Percentiles rank a stretch among this genome's conserved stretches.
phyloP scores from a whole-genome alignment of 2,329 filamentous ascomycete genomes.

The Ascochyta lentis region DNA sequence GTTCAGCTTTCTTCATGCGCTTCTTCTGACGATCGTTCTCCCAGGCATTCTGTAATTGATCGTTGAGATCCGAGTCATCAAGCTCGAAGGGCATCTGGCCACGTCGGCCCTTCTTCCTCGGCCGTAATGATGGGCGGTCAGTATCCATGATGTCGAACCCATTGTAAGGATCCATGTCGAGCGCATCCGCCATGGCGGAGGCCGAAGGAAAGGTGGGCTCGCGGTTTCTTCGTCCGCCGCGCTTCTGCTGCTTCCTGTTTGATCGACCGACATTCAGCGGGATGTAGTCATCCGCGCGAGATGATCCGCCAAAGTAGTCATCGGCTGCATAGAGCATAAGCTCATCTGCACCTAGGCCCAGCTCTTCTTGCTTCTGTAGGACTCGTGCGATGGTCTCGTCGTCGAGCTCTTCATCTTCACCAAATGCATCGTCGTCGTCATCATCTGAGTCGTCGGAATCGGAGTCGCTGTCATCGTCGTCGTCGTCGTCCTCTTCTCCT shows the following conservation, averaged over 20 bases:
- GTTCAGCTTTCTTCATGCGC: conserved; percentile 55
- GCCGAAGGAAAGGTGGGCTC: conserved; percentile 58
- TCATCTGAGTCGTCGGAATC: conserved; percentile 49
- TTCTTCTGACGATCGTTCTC: conserved; percentile 55
- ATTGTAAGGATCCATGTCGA: conserved; percentile 67
- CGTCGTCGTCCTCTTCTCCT: conserved; percentile 40
- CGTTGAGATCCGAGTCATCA: conserved; percentile 54
- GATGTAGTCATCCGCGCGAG: conserved; percentile 19
- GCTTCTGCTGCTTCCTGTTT: conserved; percentile 32
- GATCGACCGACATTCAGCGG: conserved; percentile 33
- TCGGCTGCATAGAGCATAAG: conserved; percentile 63
- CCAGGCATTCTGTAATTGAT: conserved; percentile 51
- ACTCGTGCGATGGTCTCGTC: conserved; percentile 69
- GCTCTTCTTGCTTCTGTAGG: conserved; percentile 67
- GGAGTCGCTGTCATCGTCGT: conserved; percentile 45
- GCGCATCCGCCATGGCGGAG: conserved; percentile 62
- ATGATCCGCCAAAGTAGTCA: conserved; percentile 46
- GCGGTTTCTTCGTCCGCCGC: conserved; percentile 22
- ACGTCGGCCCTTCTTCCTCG: conserved; percentile 68
- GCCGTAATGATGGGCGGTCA: conserved; percentile 70
- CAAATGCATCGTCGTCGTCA: conserved; percentile 51
- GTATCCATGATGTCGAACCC: conserved; percentile 89
- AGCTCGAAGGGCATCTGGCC: conserved; percentile 57
- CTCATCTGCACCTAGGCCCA: conserved; percentile 67
- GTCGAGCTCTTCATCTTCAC: conserved; percentile 54